phyloP scores from a whole-genome alignment of 1,284 basidiomycete genomes.

The Blastosporella zonata region DNA sequence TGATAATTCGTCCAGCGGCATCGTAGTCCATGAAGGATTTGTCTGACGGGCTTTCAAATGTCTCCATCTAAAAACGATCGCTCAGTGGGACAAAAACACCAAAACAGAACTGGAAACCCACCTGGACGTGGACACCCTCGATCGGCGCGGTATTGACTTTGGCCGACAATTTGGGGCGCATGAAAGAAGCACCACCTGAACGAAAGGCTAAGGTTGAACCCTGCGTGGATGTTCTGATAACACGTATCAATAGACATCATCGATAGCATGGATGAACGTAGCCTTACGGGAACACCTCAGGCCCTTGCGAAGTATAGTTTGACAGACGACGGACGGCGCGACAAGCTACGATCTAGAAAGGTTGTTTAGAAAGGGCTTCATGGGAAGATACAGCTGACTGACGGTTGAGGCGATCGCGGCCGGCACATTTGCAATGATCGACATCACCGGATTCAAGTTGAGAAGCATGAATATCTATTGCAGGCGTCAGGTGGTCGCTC shows the following conservation, averaged over 20 bases:
- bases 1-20: slow-evolving; percentile 43
- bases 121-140: slow-evolving; percentile 47
- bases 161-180: slow-evolving; percentile 33
- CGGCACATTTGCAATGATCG: slow-evolving; percentile 71
- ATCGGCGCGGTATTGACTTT: slow-evolving; percentile 27
- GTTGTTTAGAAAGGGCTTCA: slow-evolving; percentile 2
- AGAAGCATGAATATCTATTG: slow-evolving; percentile 65
- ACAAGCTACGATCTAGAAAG: slow-evolving; percentile 62
- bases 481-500: slow-evolving; percentile 6
- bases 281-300: slow-evolving; percentile 56
- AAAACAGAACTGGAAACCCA: slow-evolving; percentile 19
- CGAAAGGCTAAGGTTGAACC: slow-evolving; percentile 44
- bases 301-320: slow-evolving; percentile 34
- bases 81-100: not conserved
- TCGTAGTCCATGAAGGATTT: slow-evolving; percentile 46
- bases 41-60: slow-evolving; percentile 47
- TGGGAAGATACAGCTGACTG: slow-evolving; percentile 20
- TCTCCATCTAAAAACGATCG: slow-evolving; percentile 45
- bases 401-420: slow-evolving; percentile 68
- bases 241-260: slow-evolving; percentile 6
- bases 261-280: slow-evolving; percentile 5
- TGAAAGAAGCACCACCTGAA: slow-evolving; percentile 27
- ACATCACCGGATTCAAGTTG: slow-evolving; percentile 71
- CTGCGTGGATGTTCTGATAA: slow-evolving; percentile 34
- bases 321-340: slow-evolving; percentile 65